phyloP scores from a whole-genome alignment of 129 eudicot genomes.

The Sambucus nigra region DNA sequence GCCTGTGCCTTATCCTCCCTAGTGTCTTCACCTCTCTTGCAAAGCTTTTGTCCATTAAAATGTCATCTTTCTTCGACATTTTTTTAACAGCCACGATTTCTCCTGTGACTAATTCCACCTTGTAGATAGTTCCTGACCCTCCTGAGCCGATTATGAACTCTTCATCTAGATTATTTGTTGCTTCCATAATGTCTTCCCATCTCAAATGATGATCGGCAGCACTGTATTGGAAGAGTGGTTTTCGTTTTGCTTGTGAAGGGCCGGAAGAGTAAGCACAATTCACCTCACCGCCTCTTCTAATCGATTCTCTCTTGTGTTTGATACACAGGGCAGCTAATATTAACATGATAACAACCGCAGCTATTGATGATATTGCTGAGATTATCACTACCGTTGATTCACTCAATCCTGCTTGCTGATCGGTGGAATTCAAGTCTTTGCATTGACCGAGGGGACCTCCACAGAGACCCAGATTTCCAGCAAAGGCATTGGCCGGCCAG shows the following conservation, averaged over 20 bases:
- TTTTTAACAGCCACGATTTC: slow-evolving; percentile 75
- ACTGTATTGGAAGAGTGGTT: slow-evolving; percentile 49
- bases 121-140: slow-evolving; percentile 84
- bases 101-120: slow-evolving; percentile 60
- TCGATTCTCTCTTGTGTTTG: slow-evolving; percentile 42
- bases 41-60: slow-evolving; percentile 69
- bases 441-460: slow-evolving; percentile 67
- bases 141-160: slow-evolving; percentile 84
- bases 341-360: slow-evolving; percentile 43
- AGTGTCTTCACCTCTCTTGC: slow-evolving; percentile 84
- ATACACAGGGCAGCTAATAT: slow-evolving; percentile 45
- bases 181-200: slow-evolving; percentile 92
- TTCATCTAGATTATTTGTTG: slow-evolving; percentile 80
- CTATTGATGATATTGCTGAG: slow-evolving; percentile 48
- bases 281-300: slow-evolving; percentile 34
- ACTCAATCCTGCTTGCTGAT: slow-evolving; percentile 24
- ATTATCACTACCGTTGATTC: slow-evolving; percentile 47
- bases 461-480: slow-evolving; percentile 65
- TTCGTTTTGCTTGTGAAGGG: slow-evolving; percentile 53
- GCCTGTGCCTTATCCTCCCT: slow-evolving; percentile 83
- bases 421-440: slow-evolving; percentile 12
- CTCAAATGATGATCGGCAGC: slow-evolving; percentile 37
- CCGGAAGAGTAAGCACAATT: slow-evolving; percentile 44
- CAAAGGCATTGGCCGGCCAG: slow-evolving; percentile 63
- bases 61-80: slow-evolving; percentile 66